Evolutionary conservation across 352 stramenopile genomes (phyloP).

Genomic region (Pythium aphanidermatum): DNA sequence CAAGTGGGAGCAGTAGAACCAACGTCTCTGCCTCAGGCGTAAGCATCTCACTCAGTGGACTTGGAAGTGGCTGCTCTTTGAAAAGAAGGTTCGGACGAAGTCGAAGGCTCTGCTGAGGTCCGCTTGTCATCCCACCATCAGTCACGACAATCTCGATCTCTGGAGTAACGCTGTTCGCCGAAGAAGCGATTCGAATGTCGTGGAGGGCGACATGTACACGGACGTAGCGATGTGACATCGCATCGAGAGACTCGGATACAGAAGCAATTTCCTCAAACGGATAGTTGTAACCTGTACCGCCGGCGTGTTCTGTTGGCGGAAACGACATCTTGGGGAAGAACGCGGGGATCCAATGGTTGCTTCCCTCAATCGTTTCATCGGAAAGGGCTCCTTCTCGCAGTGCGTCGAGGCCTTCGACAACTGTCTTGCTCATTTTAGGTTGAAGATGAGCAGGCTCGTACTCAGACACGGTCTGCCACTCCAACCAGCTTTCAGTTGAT

Average conservation of each 20-base stretch:
- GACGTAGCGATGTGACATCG: slow-evolving; percentile 14
- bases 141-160: slow-evolving; percentile 16
- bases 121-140: background rate
- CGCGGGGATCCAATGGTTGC: slow-evolving; percentile 8
- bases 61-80: slow-evolving; percentile 7
- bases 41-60: slow-evolving; percentile 8
- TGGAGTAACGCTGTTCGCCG: background rate
- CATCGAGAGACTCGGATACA: slow-evolving; percentile 13
- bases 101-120: slow-evolving; percentile 1
- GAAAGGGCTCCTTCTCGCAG: too few species aligned
- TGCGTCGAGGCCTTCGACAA: background rate
- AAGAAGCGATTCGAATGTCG: slow-evolving; percentile 9
- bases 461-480: background rate
- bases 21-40: slow-evolving; percentile 4
- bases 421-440: background rate
- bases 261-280: slow-evolving; percentile 7
- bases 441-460: background rate
- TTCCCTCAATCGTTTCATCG: too few species aligned
- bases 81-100: slow-evolving; percentile 11
- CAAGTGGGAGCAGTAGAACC: slow-evolving; percentile 6
- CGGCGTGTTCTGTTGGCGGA: background rate
- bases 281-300: slow-evolving; percentile 3
- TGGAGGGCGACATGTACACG: slow-evolving; percentile 16
- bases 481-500: slow-evolving; percentile 16
- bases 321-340: slow-evolving; percentile 5